phyloP scores from a whole-genome alignment of 768 basidiomycete genomes.

The Cubamyces sp. region DNA sequence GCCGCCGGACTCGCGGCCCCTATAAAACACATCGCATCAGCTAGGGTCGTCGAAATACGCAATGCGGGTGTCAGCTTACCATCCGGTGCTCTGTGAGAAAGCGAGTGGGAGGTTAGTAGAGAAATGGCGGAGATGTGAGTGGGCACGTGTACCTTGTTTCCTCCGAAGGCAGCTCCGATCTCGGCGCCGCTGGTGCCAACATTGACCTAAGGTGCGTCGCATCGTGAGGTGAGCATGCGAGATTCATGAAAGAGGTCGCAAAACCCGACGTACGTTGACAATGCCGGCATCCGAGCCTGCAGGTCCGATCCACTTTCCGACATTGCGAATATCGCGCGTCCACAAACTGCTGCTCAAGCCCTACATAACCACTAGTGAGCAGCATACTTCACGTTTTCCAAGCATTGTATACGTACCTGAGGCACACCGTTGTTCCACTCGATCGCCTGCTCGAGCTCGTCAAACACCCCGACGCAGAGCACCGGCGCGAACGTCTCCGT shows the following conservation, averaged over 20 bases:
- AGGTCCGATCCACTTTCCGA: conserved; percentile 93
- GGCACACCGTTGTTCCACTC: conserved; percentile 89
- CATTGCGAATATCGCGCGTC: conserved; percentile 80
- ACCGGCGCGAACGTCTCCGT: conserved; percentile 91
- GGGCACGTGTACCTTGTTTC: conserved; percentile 72
- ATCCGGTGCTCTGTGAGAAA: conserved; percentile 71
- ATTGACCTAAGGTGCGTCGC: conserved; percentile 59
- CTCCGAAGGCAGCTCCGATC: conserved; percentile 89
- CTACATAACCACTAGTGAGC: conserved; percentile 48
- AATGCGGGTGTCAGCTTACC: conserved; percentile 49
- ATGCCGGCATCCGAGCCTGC: conserved; percentile 90
- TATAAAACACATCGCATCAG: conserved; percentile 33
- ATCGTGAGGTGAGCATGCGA: background rate
- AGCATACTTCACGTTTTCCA: background rate
- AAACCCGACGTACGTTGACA: conserved; percentile 70
- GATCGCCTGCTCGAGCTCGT: conserved; percentile 85
- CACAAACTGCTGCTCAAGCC: conserved; percentile 92
- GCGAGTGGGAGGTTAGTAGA: background rate
- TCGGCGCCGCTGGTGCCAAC: conserved; percentile 72
- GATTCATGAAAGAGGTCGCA: background rate
- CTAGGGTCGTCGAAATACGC: background rate
- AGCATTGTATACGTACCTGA: conserved; percentile 47
- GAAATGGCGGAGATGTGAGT: background rate
- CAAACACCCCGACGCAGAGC: conserved; percentile 83
- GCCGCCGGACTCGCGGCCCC: conserved; percentile 96